These are phyloP conservation scores for Aspergillus hiratsukae DNA, from an alignment of 2,329 filamentous ascomycete species.

Conservation along the genomic window DNA sequence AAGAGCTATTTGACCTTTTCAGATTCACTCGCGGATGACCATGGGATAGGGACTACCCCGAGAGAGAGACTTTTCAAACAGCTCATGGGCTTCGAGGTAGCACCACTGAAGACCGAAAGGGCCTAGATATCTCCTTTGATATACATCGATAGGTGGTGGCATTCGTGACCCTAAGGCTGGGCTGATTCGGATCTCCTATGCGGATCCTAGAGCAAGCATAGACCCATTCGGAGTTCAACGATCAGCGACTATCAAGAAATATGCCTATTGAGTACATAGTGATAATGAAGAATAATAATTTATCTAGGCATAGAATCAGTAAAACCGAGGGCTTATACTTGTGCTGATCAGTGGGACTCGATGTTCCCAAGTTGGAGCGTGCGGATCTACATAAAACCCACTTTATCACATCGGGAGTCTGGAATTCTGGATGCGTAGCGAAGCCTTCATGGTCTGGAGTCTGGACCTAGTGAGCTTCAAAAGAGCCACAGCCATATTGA, in stretches of 20 bases:
- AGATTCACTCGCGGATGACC: too few relatives aligned
- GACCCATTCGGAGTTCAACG: background rate
- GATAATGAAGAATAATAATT: background rate
- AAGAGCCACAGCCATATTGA: background rate
- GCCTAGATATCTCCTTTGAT: too few relatives aligned
- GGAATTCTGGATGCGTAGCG: background rate
- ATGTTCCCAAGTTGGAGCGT: conserved; percentile 1
- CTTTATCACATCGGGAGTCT: background rate
- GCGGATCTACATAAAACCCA: conserved; percentile 6
- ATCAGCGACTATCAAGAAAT: background rate
- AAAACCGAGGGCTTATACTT: too few relatives aligned
- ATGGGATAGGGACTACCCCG: too few relatives aligned
- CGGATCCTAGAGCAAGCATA: too few relatives aligned
- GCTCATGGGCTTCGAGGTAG: too few relatives aligned
- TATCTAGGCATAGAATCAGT: background rate
- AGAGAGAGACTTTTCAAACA: too few relatives aligned
- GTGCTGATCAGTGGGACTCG: conserved; percentile 13
- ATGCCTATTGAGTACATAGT: background rate
- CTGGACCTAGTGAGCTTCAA: background rate
- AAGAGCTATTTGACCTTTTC: too few relatives aligned
- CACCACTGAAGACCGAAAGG: too few relatives aligned
- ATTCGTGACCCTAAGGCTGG: background rate
- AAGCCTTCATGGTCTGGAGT: background rate
- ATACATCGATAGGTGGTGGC: background rate
- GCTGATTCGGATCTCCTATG: too few relatives aligned